Percentiles rank a stretch among this genome's conserved stretches.
These are phyloP conservation scores for Trichoderma pleuroti DNA, from an alignment of 2,329 filamentous ascomycete genomes.

Conservation along the genomic window DNA sequence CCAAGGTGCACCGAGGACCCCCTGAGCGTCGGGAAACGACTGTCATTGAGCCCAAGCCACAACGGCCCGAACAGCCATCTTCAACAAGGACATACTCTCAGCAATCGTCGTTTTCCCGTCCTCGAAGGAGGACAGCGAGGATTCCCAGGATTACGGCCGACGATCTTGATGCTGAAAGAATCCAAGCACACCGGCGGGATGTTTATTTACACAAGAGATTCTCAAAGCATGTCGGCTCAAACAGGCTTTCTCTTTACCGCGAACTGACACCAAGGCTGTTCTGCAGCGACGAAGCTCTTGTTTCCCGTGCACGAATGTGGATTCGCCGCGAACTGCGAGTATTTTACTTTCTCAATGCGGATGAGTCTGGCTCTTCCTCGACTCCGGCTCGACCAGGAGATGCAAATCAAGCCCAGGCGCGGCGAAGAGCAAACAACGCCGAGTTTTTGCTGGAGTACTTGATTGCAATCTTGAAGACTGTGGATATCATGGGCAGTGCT, in stretches of 20 bases:
- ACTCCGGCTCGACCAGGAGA: neutral
- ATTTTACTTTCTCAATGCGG: conserved; percentile 64
- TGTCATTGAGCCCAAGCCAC: conserved; percentile 52
- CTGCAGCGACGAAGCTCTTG: conserved; percentile 59
- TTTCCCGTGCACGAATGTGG: conserved; percentile 75
- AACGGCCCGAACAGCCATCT: conserved; percentile 20
- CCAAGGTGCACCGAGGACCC: conserved; percentile 64
- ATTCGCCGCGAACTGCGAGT: conserved; percentile 80
- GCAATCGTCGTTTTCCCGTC: neutral
- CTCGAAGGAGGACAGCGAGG: conserved; percentile 11
- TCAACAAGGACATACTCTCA: neutral
- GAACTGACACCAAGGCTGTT: conserved; percentile 69
- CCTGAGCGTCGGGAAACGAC: conserved; percentile 40
- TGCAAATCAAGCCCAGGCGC: conserved; percentile 21
- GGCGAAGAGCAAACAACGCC: conserved; percentile 58
- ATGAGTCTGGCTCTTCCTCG: conserved; percentile 25
- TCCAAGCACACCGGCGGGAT: conserved; percentile 54
- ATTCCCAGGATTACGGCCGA: neutral
- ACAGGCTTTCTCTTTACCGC: conserved; percentile 70
- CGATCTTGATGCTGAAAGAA: conserved; percentile 10
- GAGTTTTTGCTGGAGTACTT: conserved; percentile 87
- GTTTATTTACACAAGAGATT: conserved; percentile 72
- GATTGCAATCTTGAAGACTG: conserved; percentile 74
- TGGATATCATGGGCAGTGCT: conserved; percentile 74
- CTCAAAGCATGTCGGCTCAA: conserved; percentile 79